Conservation (phyloP, 2,329 filamentous ascomycete genomes). For the Exutisphaerella laricina region DNA sequence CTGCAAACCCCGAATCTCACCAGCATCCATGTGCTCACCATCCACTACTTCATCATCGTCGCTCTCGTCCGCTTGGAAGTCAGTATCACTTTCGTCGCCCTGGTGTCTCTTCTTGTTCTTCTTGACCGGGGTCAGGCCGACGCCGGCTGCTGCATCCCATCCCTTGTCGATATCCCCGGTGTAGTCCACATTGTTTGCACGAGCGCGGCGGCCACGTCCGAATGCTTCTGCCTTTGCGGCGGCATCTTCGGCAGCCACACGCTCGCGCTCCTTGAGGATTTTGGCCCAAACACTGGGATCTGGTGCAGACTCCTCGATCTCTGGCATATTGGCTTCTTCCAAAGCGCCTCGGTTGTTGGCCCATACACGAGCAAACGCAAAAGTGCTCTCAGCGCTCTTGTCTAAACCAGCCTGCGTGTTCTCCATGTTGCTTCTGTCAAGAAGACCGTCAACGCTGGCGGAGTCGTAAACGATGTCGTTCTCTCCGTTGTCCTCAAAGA, state of each 20-base stretch:
- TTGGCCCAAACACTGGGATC: constrained; percentile 79
- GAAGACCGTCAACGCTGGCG: constrained; percentile 75
- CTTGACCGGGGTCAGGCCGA: constrained; percentile 32
- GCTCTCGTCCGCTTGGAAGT: constrained; percentile 43
- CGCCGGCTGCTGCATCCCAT: constrained; percentile 21
- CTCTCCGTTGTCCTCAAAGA: constrained; percentile 73
- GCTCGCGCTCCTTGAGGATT: constrained; percentile 78
- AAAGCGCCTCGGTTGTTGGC: constrained; percentile 70
- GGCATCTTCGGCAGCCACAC: constrained; percentile 66
- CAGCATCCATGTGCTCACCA: constrained; percentile 19
- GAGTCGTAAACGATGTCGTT: constrained; percentile 75
- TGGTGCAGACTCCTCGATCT: constrained; percentile 48
- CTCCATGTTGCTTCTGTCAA: constrained; percentile 81
- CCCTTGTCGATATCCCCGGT: constrained; percentile 31
- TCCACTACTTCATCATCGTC: constrained; percentile 28
- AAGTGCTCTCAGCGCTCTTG: constrained; percentile 67
- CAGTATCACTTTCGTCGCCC: constrained; percentile 44
- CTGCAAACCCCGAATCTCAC: constrained; percentile 17
- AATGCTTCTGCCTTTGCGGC: constrained; percentile 66
- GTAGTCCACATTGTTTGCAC: constrained; percentile 51
- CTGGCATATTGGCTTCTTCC: constrained; percentile 38
- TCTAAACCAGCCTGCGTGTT: constrained; percentile 61
- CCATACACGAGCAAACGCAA: constrained; percentile 89
- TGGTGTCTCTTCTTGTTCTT: constrained; percentile 34
- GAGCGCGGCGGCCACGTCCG: constrained; percentile 75